These are phyloP conservation scores for Aureobasidium sp. DNA, from an alignment of 2,329 filamentous ascomycete genomes.

Conservation along the genomic window DNA sequence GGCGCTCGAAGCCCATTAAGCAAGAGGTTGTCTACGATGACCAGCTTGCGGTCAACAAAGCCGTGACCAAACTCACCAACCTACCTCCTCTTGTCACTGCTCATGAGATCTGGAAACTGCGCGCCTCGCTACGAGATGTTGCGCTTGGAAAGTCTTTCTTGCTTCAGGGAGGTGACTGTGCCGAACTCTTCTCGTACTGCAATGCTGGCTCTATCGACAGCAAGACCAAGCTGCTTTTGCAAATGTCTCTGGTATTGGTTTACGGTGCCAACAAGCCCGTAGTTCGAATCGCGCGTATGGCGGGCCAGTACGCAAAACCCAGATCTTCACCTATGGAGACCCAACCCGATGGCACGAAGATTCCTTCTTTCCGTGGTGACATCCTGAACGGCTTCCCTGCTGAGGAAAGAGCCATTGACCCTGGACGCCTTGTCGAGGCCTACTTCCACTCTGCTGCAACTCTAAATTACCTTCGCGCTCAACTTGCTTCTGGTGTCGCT, in stretches of 20 bases:
- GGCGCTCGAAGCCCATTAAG: slow-evolving; percentile 71
- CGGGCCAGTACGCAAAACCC: slow-evolving; percentile 95
- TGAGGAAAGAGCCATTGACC: slow-evolving; percentile 72
- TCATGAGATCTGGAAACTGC: slow-evolving; percentile 70
- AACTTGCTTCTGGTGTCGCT: slow-evolving; percentile 79
- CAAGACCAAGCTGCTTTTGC: slow-evolving; percentile 91
- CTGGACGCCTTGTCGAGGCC: slow-evolving; percentile 73
- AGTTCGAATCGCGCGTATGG: slow-evolving; percentile 90
- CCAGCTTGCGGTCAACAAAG: slow-evolving; percentile 47
- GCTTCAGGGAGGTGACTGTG: slow-evolving; percentile 93
- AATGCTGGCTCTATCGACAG: slow-evolving; percentile 80
- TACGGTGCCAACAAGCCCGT: slow-evolving; percentile 79
- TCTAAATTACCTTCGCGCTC: slow-evolving; percentile 81
- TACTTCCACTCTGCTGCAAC: slow-evolving; percentile 96
- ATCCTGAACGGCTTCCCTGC: slow-evolving; percentile 84
- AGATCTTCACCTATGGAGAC: slow-evolving; percentile 81
- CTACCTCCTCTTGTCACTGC: slow-evolving; percentile 75
- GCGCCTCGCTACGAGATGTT: slow-evolving; percentile 71
- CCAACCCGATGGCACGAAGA: slow-evolving; percentile 61
- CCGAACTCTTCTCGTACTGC: slow-evolving; percentile 96
- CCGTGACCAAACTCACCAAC: slow-evolving; percentile 55
- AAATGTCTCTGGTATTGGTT: slow-evolving; percentile 94
- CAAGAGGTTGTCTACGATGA: slow-evolving; percentile 66
- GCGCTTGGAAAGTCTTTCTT: slow-evolving; percentile 87
- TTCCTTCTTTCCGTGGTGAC: slow-evolving; percentile 88